These are phyloP conservation scores for Penicillium simplicissimum DNA, from an alignment of 495 filamentous ascomycete genomes.

Conservation along the genomic window DNA sequence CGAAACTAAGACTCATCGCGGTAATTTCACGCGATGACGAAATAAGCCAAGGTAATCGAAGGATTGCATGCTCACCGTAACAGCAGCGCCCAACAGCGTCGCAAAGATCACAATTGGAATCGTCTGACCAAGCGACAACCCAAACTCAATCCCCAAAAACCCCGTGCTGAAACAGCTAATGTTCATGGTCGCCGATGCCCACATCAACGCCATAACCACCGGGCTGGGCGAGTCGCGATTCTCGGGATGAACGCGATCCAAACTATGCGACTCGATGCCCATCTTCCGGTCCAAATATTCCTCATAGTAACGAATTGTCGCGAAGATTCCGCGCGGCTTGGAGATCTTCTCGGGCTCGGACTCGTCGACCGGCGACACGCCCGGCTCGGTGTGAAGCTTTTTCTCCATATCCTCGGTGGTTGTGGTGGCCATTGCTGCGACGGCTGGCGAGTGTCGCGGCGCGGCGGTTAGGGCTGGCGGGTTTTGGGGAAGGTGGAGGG, in stretches of 20 bases:
- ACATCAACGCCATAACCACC: slow-evolving; percentile 51
- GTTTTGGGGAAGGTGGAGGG: background rate
- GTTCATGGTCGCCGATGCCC: slow-evolving; percentile 57
- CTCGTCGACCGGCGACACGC: slow-evolving; percentile 27
- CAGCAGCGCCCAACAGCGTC: slow-evolving; percentile 38
- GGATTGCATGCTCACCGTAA: slow-evolving; percentile 43
- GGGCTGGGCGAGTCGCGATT: slow-evolving; percentile 34
- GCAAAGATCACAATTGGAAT: slow-evolving; percentile 40
- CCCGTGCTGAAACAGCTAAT: slow-evolving; percentile 51
- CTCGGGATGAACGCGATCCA: slow-evolving; percentile 53
- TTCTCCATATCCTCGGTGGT: slow-evolving; percentile 47
- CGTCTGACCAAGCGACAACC: slow-evolving; percentile 35
- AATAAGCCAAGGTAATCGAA: background rate
- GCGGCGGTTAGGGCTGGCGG: background rate
- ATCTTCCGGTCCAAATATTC: slow-evolving; percentile 52
- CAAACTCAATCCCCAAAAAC: slow-evolving; percentile 40
- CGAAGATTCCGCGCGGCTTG: slow-evolving; percentile 31
- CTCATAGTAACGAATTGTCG: slow-evolving; percentile 45
- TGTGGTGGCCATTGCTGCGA: slow-evolving; percentile 42
- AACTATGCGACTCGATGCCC: slow-evolving; percentile 54
- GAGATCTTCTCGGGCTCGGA: slow-evolving; percentile 8
- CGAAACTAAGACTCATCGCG: background rate
- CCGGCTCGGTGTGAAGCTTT: slow-evolving; percentile 51
- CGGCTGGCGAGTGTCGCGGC: slow-evolving; percentile 21
- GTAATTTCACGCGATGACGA: background rate